phyloP scores from a whole-genome alignment of 768 basidiomycete species.

The Favolaschia claudopus region DNA sequence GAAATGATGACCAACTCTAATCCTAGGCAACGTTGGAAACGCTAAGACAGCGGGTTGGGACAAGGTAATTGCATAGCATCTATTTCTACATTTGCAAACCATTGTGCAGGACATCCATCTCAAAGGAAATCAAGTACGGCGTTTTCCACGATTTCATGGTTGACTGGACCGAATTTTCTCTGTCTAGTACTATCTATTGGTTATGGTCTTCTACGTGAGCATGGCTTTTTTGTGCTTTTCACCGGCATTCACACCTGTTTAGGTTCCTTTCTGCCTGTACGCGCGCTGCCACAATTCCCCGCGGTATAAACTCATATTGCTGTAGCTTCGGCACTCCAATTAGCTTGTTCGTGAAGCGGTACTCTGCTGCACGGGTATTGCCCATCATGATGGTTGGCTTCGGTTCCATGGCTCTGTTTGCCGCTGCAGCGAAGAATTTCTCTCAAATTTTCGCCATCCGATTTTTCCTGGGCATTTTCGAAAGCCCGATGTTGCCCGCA shows the following conservation, averaged over 20 bases:
- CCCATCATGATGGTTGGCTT: conserved; percentile 61
- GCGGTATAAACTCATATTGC: neutral
- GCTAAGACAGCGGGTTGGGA: conserved; percentile 62
- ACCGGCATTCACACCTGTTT: neutral
- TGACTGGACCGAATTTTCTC: conserved; percentile 4
- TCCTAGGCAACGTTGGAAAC: conserved; percentile 53
- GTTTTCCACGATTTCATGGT: neutral
- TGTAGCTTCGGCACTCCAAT: conserved; percentile 57
- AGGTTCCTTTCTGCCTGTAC: conserved; percentile 56
- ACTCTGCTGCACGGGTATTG: conserved; percentile 53
- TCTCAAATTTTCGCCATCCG: conserved; percentile 57
- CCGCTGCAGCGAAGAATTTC: conserved; percentile 55
- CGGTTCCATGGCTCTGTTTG: conserved; percentile 51
- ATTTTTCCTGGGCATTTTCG: conserved; percentile 59
- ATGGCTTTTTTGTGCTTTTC: neutral
- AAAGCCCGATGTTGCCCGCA: conserved; percentile 57
- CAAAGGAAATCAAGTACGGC: conserved; percentile 51
- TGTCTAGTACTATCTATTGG: conserved; percentile 53
- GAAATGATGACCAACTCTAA: neutral
- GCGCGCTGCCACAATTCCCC: neutral
- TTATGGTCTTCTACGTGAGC: conserved; percentile 56
- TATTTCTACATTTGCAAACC: neutral
- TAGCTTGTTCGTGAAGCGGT: conserved; percentile 56
- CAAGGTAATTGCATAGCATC: conserved; percentile 37
- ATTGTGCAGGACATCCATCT: conserved; percentile 46